phyloP scores from a whole-genome alignment of 495 filamentous ascomycete genomes.

The Parachaetomium inaequale region DNA sequence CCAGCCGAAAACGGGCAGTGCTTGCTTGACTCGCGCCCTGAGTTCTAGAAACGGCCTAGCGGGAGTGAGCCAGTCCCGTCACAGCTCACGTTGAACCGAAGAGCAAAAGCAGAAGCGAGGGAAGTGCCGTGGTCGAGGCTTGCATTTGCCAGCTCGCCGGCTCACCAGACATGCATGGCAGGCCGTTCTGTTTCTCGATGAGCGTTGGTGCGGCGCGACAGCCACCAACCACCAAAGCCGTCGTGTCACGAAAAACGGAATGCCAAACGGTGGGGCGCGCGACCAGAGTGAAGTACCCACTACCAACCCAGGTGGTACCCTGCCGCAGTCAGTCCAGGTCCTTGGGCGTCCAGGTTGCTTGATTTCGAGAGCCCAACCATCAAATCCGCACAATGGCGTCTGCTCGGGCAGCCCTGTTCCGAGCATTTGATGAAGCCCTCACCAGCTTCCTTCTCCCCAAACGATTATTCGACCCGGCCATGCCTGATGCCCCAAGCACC shows the following conservation, averaged over 20 bases:
- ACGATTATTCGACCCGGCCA: neutral
- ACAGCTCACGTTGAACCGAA: neutral
- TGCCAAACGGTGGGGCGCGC: slow-evolving; percentile 14
- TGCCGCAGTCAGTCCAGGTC: too few relatives aligned
- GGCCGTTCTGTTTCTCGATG: neutral
- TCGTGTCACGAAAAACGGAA: slow-evolving; percentile 7
- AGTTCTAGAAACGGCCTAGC: neutral
- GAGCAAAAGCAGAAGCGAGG: slow-evolving; percentile 5
- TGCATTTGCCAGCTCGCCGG: slow-evolving; percentile 11
- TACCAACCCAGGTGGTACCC: slow-evolving; percentile 11
- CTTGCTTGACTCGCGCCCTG: neutral
- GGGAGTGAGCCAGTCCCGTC: neutral
- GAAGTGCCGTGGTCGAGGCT: slow-evolving; percentile 9
- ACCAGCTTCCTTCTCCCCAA: neutral
- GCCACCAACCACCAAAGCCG: neutral
- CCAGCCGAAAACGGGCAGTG: slow-evolving; percentile 1
- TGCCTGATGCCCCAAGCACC: neutral
- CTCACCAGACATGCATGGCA: neutral
- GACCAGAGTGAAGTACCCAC: slow-evolving; percentile 18
- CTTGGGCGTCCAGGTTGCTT: neutral
- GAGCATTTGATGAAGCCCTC: neutral
- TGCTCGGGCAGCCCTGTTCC: neutral
- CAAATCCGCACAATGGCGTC: neutral
- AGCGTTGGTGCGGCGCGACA: neutral
- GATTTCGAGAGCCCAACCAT: neutral